Evolutionary conservation across 2,329 filamentous ascomycete genomes (phyloP), one percentile per base, ranked within the genome.

Genomic region (Arthrobotrys musiformis): DNA sequence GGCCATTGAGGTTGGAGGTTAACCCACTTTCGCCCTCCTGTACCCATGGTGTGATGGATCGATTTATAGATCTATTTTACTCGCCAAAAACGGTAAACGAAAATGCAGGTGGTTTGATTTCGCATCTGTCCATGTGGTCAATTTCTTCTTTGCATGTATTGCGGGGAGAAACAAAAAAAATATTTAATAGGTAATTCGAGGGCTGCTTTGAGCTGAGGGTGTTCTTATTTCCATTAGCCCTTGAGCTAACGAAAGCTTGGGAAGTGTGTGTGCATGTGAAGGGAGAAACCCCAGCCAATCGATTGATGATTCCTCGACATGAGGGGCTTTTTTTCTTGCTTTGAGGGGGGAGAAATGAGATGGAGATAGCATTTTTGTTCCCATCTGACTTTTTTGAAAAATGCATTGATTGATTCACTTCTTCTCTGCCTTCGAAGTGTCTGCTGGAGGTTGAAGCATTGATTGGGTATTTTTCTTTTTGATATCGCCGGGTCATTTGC

Each of bases 91-190:
- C 11, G 67, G 67, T 64, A 70, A 56, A 70, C 60, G 52, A 35
- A 61, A 62, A 70, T 70, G 66, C 73, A 77, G 73, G 64, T 76
- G 72, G 66, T 54, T n/a, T 52, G 19, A 52, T 60, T 61, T 54
- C 48, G 46, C 50, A 40, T 52, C 56, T 70, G 73, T 48, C 73
- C 73, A 77, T 77, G 73, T 77, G 73, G 60, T 60, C 73, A 50
- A 30, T 30, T 42, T 64, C 44, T 48, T 48, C 30, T 56, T 60
- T 60, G 37, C 46, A 22, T 46, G 37, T 62, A 22, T 46, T 52
- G 58, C 66, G 66, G 52, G 64, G 73, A 62, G 60, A 52, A 61
- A 52, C 44, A 22, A 5, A 26, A 61, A 30, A 28, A 11, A n/a
- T n/a, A n/a, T n/a, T 7, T 8, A 17, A 19, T 19, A 60, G 8